A percentile compares a stretch with the other conserved stretches of the same genome.
Evolutionary conservation across 1,139 yeast genomes (phyloP).

Genomic region (Tardiomyces blankii): DNA sequence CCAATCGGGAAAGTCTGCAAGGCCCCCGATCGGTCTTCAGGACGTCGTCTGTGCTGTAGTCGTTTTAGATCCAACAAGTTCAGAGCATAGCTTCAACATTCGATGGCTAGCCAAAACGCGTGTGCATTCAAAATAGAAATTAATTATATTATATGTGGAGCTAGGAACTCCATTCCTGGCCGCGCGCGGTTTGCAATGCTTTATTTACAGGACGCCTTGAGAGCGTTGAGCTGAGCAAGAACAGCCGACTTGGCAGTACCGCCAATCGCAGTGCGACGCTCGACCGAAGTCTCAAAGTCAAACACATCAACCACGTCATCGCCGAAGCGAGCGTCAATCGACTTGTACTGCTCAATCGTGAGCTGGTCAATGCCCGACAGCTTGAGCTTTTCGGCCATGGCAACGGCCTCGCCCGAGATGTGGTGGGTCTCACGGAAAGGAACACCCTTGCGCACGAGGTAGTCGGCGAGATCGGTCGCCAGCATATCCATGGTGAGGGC

Average conservation of each 20-base stretch:
- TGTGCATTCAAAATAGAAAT: no score
- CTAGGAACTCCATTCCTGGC: no score
- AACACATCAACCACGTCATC: conserved; percentile 75
- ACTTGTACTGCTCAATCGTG: conserved; percentile 61
- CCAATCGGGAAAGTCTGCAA: no score
- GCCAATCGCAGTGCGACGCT: conserved; percentile 92
- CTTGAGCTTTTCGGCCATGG: conserved; percentile 68
- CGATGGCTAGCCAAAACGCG: no score
- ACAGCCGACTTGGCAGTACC: conserved; percentile 96
- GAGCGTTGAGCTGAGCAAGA: conserved; percentile 47
- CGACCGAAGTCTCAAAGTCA: conserved; percentile 88
- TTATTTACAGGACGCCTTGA: conserved; percentile 14
- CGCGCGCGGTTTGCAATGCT: no score
- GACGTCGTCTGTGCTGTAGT: no score
- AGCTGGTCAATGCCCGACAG: conserved; percentile 74
- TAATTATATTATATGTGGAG: no score
- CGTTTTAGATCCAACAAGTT: no score
- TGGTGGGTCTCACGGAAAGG: conserved; percentile 99
- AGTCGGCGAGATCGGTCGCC: conserved; percentile 97
- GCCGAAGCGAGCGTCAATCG: conserved; percentile 69
- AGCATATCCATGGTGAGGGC: conserved; percentile 98
- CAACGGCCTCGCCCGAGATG: conserved; percentile 94
- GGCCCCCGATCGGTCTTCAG: no score
- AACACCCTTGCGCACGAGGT: conserved; percentile 92
- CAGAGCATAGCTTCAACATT: no score